Percentiles rank a stretch among this genome's conserved stretches.
These are phyloP conservation scores for Calocera viscosa DNA, from an alignment of 768 basidiomycete species.

Conservation along the genomic window DNA sequence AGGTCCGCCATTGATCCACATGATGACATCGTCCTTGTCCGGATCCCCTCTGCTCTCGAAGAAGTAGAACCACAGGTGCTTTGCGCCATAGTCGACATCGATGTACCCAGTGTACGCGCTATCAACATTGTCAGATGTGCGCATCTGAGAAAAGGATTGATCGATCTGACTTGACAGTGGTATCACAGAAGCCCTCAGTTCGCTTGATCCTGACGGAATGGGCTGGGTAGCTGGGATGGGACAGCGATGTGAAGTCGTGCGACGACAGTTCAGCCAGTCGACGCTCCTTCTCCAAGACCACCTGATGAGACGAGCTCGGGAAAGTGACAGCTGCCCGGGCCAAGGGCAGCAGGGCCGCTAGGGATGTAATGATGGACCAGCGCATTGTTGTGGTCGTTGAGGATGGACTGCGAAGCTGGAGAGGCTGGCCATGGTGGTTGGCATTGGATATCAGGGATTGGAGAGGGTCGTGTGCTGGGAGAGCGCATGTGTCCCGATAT, in stretches of 20 bases:
- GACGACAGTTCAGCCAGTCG: background rate
- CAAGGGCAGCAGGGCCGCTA: background rate
- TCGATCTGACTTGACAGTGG: slow-evolving; percentile 17
- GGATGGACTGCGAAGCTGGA: background rate
- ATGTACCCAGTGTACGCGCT: slow-evolving; percentile 58
- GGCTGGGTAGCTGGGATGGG: slow-evolving; percentile 36
- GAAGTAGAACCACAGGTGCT: slow-evolving; percentile 62
- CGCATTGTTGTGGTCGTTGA: background rate
- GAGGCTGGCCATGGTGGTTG: background rate
- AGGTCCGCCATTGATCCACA: slow-evolving; percentile 15
- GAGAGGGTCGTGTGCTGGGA: background rate
- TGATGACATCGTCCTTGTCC: slow-evolving; percentile 22
- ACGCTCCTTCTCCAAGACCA: background rate
- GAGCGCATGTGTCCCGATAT: background rate
- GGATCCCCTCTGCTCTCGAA: slow-evolving; percentile 56
- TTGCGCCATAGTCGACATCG: slow-evolving; percentile 39
- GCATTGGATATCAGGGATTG: background rate
- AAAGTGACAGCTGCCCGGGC: background rate
- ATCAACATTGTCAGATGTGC: background rate
- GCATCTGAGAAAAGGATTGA: background rate
- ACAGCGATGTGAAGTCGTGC: slow-evolving; percentile 29
- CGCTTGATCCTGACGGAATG: slow-evolving; percentile 35
- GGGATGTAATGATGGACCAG: background rate
- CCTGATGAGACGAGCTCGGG: background rate
- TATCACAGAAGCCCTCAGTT: slow-evolving; percentile 29